phyloP scores from a whole-genome alignment of 225 moss, liverwort and hornwort species.

The Physcomitrellopsis africana region DNA sequence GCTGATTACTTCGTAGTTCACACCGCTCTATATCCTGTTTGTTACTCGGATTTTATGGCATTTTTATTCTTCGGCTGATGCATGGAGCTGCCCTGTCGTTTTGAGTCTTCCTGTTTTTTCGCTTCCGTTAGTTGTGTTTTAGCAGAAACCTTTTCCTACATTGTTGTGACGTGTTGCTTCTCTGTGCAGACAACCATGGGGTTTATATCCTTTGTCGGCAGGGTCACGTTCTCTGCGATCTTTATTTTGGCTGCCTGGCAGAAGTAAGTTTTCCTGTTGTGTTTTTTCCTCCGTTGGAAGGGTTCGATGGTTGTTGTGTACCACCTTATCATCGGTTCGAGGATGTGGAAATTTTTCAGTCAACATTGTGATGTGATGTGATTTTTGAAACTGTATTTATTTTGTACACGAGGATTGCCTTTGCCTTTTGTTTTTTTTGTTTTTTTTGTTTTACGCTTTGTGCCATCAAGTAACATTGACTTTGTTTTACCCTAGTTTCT shows the following conservation, averaged over 20 bases:
- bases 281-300: background rate
- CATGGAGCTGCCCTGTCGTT: background rate
- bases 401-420: no score
- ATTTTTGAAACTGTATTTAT: no score
- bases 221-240: constrained; percentile 63
- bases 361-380: no score
- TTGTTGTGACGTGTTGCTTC: background rate
- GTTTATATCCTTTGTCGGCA: constrained; percentile 62
- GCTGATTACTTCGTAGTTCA: no score
- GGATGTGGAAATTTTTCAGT: no score
- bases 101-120: no score
- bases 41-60: constrained; percentile 1
- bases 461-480: no score
- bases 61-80: constrained; percentile 17
- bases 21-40: background rate
- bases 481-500: background rate
- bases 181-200: constrained; percentile 48
- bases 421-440: no score
- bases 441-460: no score
- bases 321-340: no score
- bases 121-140: background rate
- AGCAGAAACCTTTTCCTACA: background rate
- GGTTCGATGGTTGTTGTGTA: background rate
- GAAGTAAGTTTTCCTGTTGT: constrained; percentile 40
- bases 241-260: constrained; percentile 67